Percentiles rank a stretch among this genome's conserved stretches.
Conservation (phyloP, 345 rosid genomes). For the Bretschneidera sinensis region DNA sequence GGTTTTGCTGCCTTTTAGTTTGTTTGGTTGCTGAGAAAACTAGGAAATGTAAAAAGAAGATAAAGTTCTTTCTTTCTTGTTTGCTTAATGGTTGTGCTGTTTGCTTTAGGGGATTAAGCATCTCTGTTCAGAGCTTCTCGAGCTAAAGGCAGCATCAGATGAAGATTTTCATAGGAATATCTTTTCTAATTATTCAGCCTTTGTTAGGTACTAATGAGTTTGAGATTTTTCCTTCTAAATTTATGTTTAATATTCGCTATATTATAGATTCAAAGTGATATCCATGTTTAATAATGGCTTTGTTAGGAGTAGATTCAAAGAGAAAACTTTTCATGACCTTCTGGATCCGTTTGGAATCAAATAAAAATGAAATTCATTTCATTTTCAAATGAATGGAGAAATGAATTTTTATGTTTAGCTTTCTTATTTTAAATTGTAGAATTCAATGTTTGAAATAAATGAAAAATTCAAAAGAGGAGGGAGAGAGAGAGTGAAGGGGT, state of each 20-base stretch:
- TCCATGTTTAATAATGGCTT: too few species aligned
- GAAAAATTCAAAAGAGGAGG: too few species aligned
- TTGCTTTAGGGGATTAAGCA: constrained; percentile 45
- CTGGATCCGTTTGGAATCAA: too few species aligned
- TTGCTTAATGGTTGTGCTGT: not conserved
- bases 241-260: not conserved
- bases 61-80: not conserved
- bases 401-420: too few species aligned
- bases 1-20: not conserved
- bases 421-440: too few species aligned
- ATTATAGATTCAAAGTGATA: not conserved
- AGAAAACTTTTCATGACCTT: too few species aligned
- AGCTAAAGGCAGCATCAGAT: constrained; percentile 51
- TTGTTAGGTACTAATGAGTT: constrained; percentile 35
- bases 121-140: constrained; percentile 51
- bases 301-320: not conserved
- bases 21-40: not conserved
- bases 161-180: constrained; percentile 49
- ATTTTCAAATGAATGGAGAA: too few species aligned
- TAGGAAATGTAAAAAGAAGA: not conserved
- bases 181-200: constrained; percentile 36
- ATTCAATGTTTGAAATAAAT: too few species aligned
- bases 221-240: not conserved
- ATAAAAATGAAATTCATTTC: too few species aligned
- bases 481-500: too few species aligned